These are phyloP conservation scores for Apiotrichum veenhuisii DNA, from an alignment of 1,284 basidiomycete genomes.

Conservation along the genomic window DNA sequence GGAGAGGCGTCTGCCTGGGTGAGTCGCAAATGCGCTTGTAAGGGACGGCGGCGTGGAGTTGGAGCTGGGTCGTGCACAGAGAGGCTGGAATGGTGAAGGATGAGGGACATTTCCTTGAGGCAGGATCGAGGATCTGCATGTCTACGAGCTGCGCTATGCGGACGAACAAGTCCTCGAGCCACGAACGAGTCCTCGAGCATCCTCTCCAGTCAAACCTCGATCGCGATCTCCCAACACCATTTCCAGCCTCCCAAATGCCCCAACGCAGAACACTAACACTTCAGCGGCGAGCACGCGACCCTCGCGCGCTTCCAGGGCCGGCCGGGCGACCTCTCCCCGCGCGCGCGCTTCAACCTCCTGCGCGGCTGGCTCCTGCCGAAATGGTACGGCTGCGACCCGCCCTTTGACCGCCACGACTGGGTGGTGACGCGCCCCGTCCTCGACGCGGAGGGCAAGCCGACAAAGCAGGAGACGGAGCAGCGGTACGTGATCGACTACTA, in stretches of 20 bases:
- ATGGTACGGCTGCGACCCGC: constrained; percentile 81
- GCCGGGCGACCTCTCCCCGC: constrained; percentile 74
- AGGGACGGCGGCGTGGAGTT: too few relatives aligned
- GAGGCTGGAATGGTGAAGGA: too few relatives aligned
- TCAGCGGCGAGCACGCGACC: constrained; percentile 54
- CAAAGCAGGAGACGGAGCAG: constrained; percentile 50
- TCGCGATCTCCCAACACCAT: too few relatives aligned
- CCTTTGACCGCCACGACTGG: constrained; percentile 99
- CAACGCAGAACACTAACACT: not conserved
- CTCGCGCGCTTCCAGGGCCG: constrained; percentile 83
- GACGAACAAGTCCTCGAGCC: too few relatives aligned
- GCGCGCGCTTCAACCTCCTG: constrained; percentile 79
- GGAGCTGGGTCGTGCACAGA: too few relatives aligned
- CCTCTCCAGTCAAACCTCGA: too few relatives aligned
- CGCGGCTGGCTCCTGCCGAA: constrained; percentile 84
- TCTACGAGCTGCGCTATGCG: too few relatives aligned
- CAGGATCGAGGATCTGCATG: too few relatives aligned
- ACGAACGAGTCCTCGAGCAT: too few relatives aligned
- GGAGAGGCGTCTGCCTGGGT: constrained; percentile 65
- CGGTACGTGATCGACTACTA: constrained; percentile 98
- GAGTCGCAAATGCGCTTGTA: constrained; percentile 21
- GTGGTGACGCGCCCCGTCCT: constrained; percentile 66
- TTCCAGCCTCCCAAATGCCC: too few relatives aligned
- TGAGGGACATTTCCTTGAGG: too few relatives aligned
- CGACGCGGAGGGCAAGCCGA: constrained; percentile 57